Evolutionary conservation across 441 rosid species (phyloP).

Genomic region (Aleurites moluccanus): DNA sequence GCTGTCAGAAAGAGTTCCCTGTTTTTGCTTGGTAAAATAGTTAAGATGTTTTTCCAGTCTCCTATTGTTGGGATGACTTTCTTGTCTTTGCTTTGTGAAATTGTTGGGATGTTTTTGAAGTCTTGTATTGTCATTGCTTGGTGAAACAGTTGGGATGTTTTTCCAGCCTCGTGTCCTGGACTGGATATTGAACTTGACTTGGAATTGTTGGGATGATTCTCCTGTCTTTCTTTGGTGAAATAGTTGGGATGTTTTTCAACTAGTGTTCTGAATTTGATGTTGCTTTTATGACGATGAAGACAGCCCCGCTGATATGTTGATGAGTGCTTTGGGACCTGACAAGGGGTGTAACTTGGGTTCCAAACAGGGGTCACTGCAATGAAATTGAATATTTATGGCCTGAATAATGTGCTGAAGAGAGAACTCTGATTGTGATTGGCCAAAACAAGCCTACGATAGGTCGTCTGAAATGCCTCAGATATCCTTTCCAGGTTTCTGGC

Average conservation of each 20-base stretch:
- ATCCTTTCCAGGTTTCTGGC: slow-evolving; percentile 50
- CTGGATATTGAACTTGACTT: not conserved
- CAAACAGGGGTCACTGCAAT: slow-evolving; percentile 26
- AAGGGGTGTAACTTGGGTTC: slow-evolving; percentile 22
- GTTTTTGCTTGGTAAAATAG: slow-evolving; percentile 11
- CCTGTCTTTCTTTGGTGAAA: slow-evolving; percentile 19
- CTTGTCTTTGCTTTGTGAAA: slow-evolving; percentile 12
- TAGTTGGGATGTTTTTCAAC: slow-evolving; percentile 18
- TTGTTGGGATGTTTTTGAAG: not conserved
- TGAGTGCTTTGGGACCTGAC: not conserved
- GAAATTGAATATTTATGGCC: slow-evolving; percentile 36
- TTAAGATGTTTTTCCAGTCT: not conserved
- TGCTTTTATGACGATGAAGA: slow-evolving; percentile 22
- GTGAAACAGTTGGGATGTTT: not conserved
- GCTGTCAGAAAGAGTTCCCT: not conserved
- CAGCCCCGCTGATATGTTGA: slow-evolving; percentile 25
- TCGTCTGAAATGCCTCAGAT: slow-evolving; percentile 49
- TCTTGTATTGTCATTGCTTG: not conserved
- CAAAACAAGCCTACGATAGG: slow-evolving; percentile 39
- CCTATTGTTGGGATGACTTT: not conserved
- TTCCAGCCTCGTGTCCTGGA: not conserved
- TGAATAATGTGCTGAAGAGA: slow-evolving; percentile 40
- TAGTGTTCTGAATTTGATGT: slow-evolving; percentile 15
- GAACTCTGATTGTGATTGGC: slow-evolving; percentile 25
- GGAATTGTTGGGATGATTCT: not conserved